Conservation (phyloP, 1,284 basidiomycete species). For the Pseudozyma thailandica region DNA sequence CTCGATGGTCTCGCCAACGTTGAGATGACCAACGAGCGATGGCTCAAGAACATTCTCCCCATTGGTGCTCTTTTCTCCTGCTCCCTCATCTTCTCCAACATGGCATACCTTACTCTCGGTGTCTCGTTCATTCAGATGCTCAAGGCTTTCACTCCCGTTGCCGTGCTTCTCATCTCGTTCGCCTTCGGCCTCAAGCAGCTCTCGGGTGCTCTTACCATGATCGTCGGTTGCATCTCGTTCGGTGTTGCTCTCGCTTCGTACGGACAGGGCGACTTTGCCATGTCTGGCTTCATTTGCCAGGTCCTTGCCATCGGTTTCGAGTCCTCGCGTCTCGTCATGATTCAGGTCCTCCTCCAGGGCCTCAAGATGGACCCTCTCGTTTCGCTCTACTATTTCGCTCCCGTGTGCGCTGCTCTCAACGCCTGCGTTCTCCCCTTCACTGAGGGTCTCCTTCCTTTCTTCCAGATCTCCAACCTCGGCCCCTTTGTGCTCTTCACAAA, state of each 20-base stretch:
- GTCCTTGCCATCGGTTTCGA: conserved; percentile 75
- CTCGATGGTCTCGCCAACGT: conserved; percentile 86
- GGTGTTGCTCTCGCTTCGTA: conserved; percentile 89
- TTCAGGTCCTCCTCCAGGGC: conserved; percentile 92
- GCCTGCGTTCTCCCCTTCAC: conserved; percentile 84
- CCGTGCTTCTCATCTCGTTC: conserved; percentile 94
- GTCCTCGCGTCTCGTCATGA: conserved; percentile 91
- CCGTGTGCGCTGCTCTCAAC: conserved; percentile 88
- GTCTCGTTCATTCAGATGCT: conserved; percentile 98
- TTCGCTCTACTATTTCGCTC: conserved; percentile 82
- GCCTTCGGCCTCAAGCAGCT: conserved; percentile 88
- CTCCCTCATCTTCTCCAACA: conserved; percentile 90
- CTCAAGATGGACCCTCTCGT: conserved; percentile 95
- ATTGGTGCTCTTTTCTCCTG: conserved; percentile 92
- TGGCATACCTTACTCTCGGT: conserved; percentile 89
- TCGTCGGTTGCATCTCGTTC: conserved; percentile 89
- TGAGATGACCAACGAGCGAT: conserved; percentile 75
- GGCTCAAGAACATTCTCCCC: conserved; percentile 82
- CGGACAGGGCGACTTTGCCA: conserved; percentile 85
- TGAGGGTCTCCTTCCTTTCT: conserved; percentile 89
- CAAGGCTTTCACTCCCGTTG: conserved; percentile 97
- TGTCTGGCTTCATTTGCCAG: conserved; percentile 81
- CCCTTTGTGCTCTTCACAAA: conserved; percentile 84
- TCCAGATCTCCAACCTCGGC: conserved; percentile 78
- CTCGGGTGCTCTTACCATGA: conserved; percentile 79